Evolutionary conservation across 148 eudicot species (phyloP), one percentile per base, ranked within the genome.

Genomic region (Nepenthes mirabilis): DNA sequence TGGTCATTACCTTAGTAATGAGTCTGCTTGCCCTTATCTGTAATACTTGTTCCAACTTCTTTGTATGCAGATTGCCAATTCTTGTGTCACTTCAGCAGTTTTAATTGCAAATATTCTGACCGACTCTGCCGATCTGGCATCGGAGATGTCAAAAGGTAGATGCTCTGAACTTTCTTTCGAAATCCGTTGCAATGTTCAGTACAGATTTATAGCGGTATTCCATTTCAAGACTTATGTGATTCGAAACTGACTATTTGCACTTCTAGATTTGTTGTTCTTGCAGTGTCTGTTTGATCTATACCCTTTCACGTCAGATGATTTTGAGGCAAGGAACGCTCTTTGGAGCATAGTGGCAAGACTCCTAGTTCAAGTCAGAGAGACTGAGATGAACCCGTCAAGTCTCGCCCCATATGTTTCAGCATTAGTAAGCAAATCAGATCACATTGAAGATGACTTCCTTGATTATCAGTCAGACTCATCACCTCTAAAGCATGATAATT

Each of bases 11-110:
- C 61, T 58, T 14, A 23, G 63, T 23, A 48, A 33, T 2, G 64
- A 47, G 11, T n/a, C 32, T 34, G 33, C 35, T 32, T 12, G 11
- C 23, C 12, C 7, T 10, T 8, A 37, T 14, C 6, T 54, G 6
- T 36, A 11, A 4, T 43, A 37, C 2, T 33, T 55, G 47, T 13
- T 11, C 23, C 37, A 7, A n/a, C 34, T 43, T 62, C 6, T 48
- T 37, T 60, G 11, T 59, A 23, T 79, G 74, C 91, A 93, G 99
- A 72, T 93, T 66, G 83, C 88, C 57, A 79, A 68, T 64, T 88
- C 88, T 65, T 93, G 96, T 72, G 87, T 93, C 62, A 80, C 95
- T 65, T 85, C 95, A 59, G 87, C 94, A 47, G 83, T 93, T 72
- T 57, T 88, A 64, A 70, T 80, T 55, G 99, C 99, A 32, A 93